phyloP scores from a whole-genome alignment of 306 rosid genomes.

The Pyrus communis region DNA sequence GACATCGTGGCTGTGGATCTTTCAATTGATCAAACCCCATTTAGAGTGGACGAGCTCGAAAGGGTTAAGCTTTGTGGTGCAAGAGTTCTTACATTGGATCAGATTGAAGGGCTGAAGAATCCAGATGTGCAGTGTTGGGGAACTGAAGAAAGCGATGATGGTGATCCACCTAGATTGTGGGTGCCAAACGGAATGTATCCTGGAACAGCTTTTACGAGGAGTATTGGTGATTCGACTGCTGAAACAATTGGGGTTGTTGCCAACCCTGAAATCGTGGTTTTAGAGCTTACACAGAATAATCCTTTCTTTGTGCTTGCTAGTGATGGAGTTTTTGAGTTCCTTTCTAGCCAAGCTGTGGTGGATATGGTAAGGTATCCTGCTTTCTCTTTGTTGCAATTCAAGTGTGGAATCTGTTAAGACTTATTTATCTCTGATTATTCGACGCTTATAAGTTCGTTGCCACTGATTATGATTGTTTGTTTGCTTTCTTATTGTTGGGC shows the following conservation, averaged over 20 bases:
- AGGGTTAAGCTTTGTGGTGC: slow-evolving; percentile 94
- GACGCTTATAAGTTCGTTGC: background rate
- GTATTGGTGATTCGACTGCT: slow-evolving; percentile 91
- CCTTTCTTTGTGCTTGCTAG: slow-evolving; percentile 96
- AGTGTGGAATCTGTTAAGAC: background rate
- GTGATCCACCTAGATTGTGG: slow-evolving; percentile 97
- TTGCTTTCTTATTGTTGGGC: background rate
- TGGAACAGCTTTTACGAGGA: slow-evolving; percentile 93
- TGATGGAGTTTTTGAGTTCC: slow-evolving; percentile 97
- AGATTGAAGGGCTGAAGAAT: slow-evolving; percentile 92
- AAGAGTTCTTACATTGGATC: slow-evolving; percentile 91
- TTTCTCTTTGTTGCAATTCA: slow-evolving; percentile 10
- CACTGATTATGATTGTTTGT: background rate
- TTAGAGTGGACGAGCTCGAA: slow-evolving; percentile 66
- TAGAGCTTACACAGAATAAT: slow-evolving; percentile 71
- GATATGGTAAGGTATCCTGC: slow-evolving; percentile 68
- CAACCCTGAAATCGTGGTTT: slow-evolving; percentile 80
- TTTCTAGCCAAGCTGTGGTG: slow-evolving; percentile 89
- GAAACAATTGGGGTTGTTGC: slow-evolving; percentile 96
- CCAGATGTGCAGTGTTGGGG: slow-evolving; percentile 97
- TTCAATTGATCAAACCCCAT: slow-evolving; percentile 91
- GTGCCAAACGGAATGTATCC: slow-evolving; percentile 98
- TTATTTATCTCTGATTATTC: background rate
- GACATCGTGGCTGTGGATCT: slow-evolving; percentile 86
- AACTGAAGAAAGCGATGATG: slow-evolving; percentile 86